A percentile compares a stretch with the other conserved stretches of the same genome.
Conservation (phyloP, 2,329 filamentous ascomycete species). For the Aspergillus sp. region DNA sequence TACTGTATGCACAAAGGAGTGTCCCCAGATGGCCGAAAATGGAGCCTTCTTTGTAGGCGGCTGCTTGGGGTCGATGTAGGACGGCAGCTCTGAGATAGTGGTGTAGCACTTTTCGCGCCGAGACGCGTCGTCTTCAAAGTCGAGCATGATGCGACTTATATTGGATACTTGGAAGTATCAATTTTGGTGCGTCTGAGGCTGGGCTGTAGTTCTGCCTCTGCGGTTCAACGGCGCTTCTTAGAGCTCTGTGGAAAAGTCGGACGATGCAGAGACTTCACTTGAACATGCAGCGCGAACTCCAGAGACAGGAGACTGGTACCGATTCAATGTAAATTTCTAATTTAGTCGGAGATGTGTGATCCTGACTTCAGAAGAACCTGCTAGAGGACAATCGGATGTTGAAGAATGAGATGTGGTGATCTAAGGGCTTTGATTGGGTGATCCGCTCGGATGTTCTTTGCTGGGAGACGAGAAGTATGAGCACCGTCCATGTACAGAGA, state of each 20-base stretch:
- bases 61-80: conserved; percentile 68
- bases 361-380: too few relatives aligned
- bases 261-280: background rate
- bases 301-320: background rate
- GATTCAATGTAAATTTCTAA: too few relatives aligned
- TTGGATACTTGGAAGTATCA: too few relatives aligned
- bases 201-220: too few relatives aligned
- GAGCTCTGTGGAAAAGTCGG: background rate
- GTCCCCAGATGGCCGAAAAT: conserved; percentile 65
- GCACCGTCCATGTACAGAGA: too few relatives aligned
- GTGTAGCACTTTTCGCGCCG: conserved; percentile 65
- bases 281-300: background rate
- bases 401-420: background rate
- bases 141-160: conserved; percentile 36
- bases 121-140: conserved; percentile 39
- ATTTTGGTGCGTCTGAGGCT: too few relatives aligned
- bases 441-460: background rate
- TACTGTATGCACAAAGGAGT: conserved; percentile 69
- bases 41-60: conserved; percentile 71
- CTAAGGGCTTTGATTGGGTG: background rate
- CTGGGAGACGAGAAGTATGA: background rate
- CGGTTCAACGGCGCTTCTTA: too few relatives aligned
- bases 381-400: background rate
- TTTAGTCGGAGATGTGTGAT: too few relatives aligned
- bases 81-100: conserved; percentile 63